phyloP scores from a whole-genome alignment of 441 rosid species.

The Pelargonium fulgidum region DNA sequence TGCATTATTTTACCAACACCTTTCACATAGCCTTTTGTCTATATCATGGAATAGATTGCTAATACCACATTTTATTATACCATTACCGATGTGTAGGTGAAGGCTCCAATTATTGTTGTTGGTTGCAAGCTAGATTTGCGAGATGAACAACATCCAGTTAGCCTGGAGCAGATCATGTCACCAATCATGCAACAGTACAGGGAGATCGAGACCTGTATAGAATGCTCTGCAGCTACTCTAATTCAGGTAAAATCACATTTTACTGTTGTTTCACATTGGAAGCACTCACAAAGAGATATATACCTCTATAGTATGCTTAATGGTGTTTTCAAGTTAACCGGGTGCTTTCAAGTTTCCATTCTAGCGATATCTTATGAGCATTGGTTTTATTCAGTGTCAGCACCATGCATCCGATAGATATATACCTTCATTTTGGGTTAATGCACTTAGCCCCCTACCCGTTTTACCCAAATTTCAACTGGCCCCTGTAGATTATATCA shows the following conservation, averaged over 20 bases:
- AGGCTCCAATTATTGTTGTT: constrained; percentile 62
- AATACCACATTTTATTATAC: not conserved
- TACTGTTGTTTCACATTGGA: constrained; percentile 8
- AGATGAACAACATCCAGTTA: constrained; percentile 43
- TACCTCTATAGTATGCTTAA: not conserved
- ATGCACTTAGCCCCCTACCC: not conserved
- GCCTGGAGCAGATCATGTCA: constrained; percentile 58
- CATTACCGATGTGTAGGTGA: constrained; percentile 31
- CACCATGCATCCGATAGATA: not conserved
- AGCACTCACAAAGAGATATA: not conserved
- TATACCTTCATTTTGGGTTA: not conserved
- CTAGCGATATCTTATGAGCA: not conserved
- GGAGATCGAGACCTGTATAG: constrained; percentile 75
- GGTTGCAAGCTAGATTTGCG: constrained; percentile 75
- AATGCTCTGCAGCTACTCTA: constrained; percentile 57
- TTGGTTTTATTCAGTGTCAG: not conserved
- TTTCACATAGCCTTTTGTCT: not conserved
- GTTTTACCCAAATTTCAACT: not conserved
- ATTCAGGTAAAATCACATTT: constrained; percentile 39
- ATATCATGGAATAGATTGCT: not conserved
- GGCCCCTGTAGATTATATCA: not conserved
- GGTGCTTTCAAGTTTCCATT: not conserved
- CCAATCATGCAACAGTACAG: constrained; percentile 68
- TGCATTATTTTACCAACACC: not conserved
- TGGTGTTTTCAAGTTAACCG: not conserved